Percentiles rank a stretch among this genome's conserved stretches.
Conservation (phyloP, 2,329 filamentous ascomycete genomes). For the Trichoderma brevicompactum region DNA sequence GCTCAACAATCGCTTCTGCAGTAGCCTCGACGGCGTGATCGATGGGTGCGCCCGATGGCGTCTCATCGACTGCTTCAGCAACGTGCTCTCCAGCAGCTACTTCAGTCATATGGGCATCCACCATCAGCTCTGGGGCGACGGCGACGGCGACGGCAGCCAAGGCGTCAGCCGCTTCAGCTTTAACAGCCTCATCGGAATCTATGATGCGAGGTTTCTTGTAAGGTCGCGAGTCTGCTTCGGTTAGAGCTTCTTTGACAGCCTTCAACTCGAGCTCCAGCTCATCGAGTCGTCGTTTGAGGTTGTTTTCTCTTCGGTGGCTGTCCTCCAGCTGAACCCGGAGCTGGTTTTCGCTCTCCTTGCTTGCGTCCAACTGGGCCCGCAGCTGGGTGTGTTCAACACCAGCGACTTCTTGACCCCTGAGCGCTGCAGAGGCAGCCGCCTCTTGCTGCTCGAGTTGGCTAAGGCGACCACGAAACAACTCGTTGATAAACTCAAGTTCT, state of each 20-base stretch:
- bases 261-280: constrained; percentile 70
- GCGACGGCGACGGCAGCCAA: constrained; percentile 14
- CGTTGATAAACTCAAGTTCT: constrained; percentile 94
- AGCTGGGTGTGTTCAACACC: constrained; percentile 61
- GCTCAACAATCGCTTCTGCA: not conserved
- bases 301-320: constrained; percentile 76
- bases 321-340: constrained; percentile 72
- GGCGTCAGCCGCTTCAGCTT: constrained; percentile 13
- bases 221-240: constrained; percentile 33
- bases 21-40: not conserved
- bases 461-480: constrained; percentile 76
- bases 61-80: constrained; percentile 25
- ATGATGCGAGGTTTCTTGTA: constrained; percentile 38
- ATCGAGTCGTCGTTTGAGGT: constrained; percentile 79
- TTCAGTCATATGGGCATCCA: constrained; percentile 16
- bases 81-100: constrained; percentile 28
- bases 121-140: constrained; percentile 20
- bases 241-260: constrained; percentile 34
- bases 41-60: not conserved
- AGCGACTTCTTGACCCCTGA: constrained; percentile 62
- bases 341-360: constrained; percentile 47
- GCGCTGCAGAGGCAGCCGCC: constrained; percentile 65
- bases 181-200: constrained; percentile 28
- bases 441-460: constrained; percentile 80
- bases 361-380: constrained; percentile 58